Base-by-base conservation (phyloP, 768 basidiomycete genomes). In the Nidularia pulvinata region DNA sequence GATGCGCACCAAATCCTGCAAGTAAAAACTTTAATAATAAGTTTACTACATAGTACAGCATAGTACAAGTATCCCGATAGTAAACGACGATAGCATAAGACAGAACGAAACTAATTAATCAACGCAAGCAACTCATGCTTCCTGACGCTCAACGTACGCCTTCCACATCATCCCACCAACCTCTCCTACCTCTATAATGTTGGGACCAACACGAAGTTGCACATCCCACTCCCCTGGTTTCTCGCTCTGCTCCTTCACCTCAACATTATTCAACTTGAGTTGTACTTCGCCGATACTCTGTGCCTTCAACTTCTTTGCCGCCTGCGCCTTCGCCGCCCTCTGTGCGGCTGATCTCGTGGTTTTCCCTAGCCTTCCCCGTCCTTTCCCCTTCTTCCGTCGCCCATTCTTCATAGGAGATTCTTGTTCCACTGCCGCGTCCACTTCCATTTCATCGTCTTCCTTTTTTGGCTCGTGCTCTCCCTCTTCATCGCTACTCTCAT, bases 171-270 rank as follows among this genome's bases (percentile, higher is more conserved):
- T 65, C 7, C 88, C 88, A 34, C 81, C 85, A 60, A 78, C 79
- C 71, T 89, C 88, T 34, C 90, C 89, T 25, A 93, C 70, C 65
- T 93, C 91, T 32, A 93, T 65, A 14, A 83, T 69, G 59, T 82
- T 89, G 4, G 73, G 60, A 11, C 91, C 91, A 4, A 72, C 64
- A 1, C 80, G 74, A 14, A 91, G 68, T 14, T 79, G 77, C 13
- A 90, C 69, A 58, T 79, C 77, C 91, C 91, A 93, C 50, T 78
- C 68, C 1, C 80, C 80, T 45, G 72, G 67, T 14, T 71, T 67
- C 25, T 76, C 79, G 36, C 76, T 66, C 46, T 75, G 73, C 51
- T 77, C 76, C 32, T 76, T 71, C 16, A 84, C 68, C 3, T 77
- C 50, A 33, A 74, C 65, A 10, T 86, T 84, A 61, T 91, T 89